phyloP scores from a whole-genome alignment of 768 basidiomycete genomes.

The Lentinula raphanica region DNA sequence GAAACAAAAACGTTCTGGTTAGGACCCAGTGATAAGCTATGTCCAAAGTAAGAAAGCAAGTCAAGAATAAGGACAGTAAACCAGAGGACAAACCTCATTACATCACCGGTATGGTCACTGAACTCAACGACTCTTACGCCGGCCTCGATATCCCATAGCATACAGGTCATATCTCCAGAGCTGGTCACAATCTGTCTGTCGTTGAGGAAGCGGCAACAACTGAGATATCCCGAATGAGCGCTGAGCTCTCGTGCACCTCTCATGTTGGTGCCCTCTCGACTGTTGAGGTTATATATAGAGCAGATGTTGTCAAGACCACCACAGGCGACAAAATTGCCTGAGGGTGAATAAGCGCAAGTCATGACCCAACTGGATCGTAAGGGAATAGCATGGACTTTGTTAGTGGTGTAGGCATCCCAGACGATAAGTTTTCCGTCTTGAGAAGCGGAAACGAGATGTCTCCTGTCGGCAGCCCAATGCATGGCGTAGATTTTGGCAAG shows the following conservation, averaged over 20 bases:
- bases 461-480: slow-evolving; percentile 97
- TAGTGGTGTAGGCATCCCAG: slow-evolving; percentile 99
- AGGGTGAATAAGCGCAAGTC: slow-evolving; percentile 98
- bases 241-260: slow-evolving; percentile 92
- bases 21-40: slow-evolving; percentile 88
- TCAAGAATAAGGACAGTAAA: background rate
- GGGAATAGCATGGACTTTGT: slow-evolving; percentile 99
- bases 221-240: slow-evolving; percentile 97
- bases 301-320: slow-evolving; percentile 99
- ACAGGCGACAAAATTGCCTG: slow-evolving; percentile 95
- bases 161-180: slow-evolving; percentile 99
- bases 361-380: slow-evolving; percentile 99
- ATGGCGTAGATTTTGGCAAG: slow-evolving; percentile 99
- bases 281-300: slow-evolving; percentile 93
- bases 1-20: slow-evolving; percentile 97
- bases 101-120: slow-evolving; percentile 98
- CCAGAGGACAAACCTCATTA: slow-evolving; percentile 78
- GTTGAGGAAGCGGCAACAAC: slow-evolving; percentile 97
- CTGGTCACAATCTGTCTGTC: slow-evolving; percentile 97
- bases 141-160: slow-evolving; percentile 99
- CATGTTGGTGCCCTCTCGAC: slow-evolving; percentile 69
- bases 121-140: slow-evolving; percentile 98
- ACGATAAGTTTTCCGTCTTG: slow-evolving; percentile 99
- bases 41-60: slow-evolving; percentile 9
- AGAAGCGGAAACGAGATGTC: slow-evolving; percentile 98